These are phyloP conservation scores for Heliamphora pulchella DNA, from an alignment of 179 eudicot species.

Conservation along the genomic window DNA sequence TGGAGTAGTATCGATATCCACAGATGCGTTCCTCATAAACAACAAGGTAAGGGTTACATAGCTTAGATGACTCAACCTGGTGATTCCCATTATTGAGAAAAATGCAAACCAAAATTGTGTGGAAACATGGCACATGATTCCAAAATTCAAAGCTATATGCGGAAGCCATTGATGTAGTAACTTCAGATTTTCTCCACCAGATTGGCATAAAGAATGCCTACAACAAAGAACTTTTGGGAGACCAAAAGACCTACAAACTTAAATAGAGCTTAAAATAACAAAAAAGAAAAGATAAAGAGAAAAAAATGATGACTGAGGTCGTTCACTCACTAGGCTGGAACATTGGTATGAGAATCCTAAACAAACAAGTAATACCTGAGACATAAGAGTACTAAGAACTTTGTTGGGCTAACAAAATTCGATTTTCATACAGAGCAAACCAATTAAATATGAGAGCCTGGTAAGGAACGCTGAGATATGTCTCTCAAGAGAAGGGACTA, in stretches of 20 bases:
- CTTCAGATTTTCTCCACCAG: not conserved
- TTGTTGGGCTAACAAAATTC: no score
- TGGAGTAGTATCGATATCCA: not conserved
- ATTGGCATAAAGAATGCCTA: not conserved
- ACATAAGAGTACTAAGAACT: no score
- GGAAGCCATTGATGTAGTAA: not conserved
- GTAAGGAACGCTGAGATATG: no score
- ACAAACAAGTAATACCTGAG: no score
- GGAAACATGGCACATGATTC: not conserved
- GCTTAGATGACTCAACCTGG: not conserved
- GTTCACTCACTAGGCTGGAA: not conserved
- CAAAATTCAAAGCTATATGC: not conserved
- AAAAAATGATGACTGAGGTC: not conserved
- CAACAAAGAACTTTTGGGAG: not conserved
- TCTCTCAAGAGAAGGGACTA: no score
- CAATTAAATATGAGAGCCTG: no score
- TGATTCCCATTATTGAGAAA: not conserved
- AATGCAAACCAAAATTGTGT: not conserved
- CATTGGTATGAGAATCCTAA: no score
- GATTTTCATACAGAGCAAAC: no score
- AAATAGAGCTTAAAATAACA: not conserved
- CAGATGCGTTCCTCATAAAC: constrained; percentile 2
- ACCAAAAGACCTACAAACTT: not conserved
- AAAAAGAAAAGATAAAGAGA: not conserved
- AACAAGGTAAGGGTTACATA: not conserved